Evolutionary conservation across 1,284 basidiomycete genomes (phyloP).

Genomic region (Psilocybe mexicana): DNA sequence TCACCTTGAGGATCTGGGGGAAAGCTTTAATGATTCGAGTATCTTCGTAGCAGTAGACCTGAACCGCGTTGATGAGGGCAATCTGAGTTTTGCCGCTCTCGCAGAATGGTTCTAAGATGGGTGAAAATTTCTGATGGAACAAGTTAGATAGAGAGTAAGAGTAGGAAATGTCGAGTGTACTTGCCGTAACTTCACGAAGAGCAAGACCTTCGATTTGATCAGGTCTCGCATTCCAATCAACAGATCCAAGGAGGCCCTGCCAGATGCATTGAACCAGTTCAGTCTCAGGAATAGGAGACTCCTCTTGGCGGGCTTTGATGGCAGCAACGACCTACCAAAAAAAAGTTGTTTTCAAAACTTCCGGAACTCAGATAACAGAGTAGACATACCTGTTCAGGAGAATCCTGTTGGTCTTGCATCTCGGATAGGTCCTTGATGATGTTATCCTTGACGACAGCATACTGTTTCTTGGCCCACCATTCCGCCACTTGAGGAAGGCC

Average conservation of each 20-base stretch:
- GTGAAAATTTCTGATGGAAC: conserved; percentile 67
- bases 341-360: background rate
- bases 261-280: conserved; percentile 90
- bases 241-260: conserved; percentile 83
- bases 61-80: conserved; percentile 89
- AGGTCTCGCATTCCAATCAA: conserved; percentile 86
- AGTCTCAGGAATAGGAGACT: conserved; percentile 72
- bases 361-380: conserved; percentile 6
- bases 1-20: conserved; percentile 87
- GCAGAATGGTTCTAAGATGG: conserved; percentile 88
- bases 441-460: conserved; percentile 69
- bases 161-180: conserved; percentile 25
- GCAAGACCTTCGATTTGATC: conserved; percentile 89
- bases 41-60: conserved; percentile 94
- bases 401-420: conserved; percentile 59
- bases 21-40: conserved; percentile 93
- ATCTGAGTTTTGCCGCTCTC: conserved; percentile 87
- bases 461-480: conserved; percentile 90
- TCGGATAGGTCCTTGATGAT: conserved; percentile 65
- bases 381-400: conserved; percentile 56
- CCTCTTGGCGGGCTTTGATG: conserved; percentile 70
- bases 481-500: conserved; percentile 80
- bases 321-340: conserved; percentile 65
- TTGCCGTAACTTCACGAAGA: conserved; percentile 80
- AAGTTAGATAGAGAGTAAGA: conserved; percentile 7